These are phyloP conservation scores for Phytophthora nicotianae DNA, from an alignment of 352 stramenopile genomes.

Conservation along the genomic window DNA sequence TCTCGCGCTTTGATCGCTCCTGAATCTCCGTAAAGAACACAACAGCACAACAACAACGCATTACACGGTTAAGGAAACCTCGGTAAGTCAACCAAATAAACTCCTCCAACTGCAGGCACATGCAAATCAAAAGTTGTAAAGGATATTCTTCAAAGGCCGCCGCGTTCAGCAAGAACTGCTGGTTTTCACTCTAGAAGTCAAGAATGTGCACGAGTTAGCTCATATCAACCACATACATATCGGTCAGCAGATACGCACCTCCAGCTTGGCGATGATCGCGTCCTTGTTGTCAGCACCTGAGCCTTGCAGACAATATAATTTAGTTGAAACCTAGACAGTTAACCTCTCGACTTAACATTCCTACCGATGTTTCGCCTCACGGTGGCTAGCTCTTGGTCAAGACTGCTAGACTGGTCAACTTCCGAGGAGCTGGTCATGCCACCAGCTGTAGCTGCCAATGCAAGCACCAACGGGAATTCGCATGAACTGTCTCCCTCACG, in stretches of 20 bases:
- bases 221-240: neutral
- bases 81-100: conserved; percentile 12
- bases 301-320: conserved; percentile 15
- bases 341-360: neutral
- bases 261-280: conserved; percentile 67
- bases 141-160: conserved; percentile 89
- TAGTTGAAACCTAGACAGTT: conserved; percentile 1
- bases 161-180: conserved; percentile 83
- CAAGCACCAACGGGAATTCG: conserved; percentile 84
- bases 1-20: conserved; percentile 68
- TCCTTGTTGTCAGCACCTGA: conserved; percentile 50
- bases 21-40: conserved; percentile 69
- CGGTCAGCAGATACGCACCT: conserved; percentile 36
- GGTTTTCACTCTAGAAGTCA: conserved; percentile 70
- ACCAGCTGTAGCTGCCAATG: conserved; percentile 72
- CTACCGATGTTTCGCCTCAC: conserved; percentile 59
- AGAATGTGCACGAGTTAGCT: neutral
- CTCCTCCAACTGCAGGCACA: conserved; percentile 16
- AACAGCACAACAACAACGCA: conserved; percentile 36
- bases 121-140: conserved; percentile 37
- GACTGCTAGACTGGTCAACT: conserved; percentile 59
- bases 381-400: conserved; percentile 63
- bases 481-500: conserved; percentile 74
- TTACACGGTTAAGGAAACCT: conserved; percentile 61
- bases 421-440: conserved; percentile 77